Evolutionary conservation across 441 rosid species (phyloP).

Genomic region (Pelargonium citronellum): DNA sequence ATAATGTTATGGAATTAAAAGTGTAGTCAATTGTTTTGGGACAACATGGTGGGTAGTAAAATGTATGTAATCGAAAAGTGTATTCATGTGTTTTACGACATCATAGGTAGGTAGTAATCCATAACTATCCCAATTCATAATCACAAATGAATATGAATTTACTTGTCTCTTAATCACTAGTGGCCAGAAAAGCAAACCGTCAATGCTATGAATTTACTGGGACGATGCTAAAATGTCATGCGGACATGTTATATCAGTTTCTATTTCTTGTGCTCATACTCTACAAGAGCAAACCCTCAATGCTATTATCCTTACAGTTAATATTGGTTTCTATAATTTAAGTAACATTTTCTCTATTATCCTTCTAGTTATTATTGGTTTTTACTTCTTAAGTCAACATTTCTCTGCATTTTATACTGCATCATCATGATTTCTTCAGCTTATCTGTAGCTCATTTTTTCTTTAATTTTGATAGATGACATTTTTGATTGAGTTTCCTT

Average conservation of each 20-base stretch:
- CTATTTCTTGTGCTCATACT: background rate
- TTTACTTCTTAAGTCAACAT: background rate
- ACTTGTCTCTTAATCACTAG: background rate
- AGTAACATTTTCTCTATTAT: too few relatives aligned
- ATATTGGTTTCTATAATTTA: too few relatives aligned
- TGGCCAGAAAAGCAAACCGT: background rate
- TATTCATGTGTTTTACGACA: too few relatives aligned
- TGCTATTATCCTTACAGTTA: too few relatives aligned
- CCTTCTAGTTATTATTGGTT: background rate
- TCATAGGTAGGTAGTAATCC: too few relatives aligned
- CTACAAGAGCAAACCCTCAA: too few relatives aligned
- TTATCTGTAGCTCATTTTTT: background rate
- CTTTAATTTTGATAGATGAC: background rate
- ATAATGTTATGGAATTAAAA: too few relatives aligned
- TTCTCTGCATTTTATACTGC: background rate
- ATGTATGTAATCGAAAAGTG: too few relatives aligned
- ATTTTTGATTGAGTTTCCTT: conserved; percentile 14
- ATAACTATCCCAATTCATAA: too few relatives aligned
- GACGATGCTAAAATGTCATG: conserved; percentile 3
- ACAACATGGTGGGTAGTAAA: too few relatives aligned
- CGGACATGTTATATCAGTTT: background rate
- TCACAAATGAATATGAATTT: background rate
- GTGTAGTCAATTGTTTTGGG: too few relatives aligned
- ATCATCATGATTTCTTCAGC: background rate
- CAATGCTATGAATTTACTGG: background rate